Evolutionary conservation across 108 stramenopile species (phyloP).

Genomic region (Pseudonitzschia pungens): DNA sequence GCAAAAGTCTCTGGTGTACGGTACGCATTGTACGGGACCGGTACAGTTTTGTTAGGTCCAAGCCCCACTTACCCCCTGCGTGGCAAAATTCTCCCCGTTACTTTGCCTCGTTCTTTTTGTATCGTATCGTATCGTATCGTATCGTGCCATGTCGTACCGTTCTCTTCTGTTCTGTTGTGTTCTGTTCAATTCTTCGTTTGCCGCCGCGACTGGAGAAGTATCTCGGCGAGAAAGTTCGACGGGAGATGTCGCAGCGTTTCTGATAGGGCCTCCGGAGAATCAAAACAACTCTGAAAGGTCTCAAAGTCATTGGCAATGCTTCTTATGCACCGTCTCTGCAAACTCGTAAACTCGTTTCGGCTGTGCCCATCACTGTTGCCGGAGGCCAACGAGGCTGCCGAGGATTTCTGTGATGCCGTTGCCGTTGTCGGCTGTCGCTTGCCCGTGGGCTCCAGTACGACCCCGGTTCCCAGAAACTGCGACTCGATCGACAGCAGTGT

Average conservation of each 20-base stretch:
- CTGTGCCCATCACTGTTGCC: background rate
- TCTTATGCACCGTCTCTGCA: slow-evolving; percentile 33
- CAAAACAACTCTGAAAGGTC: slow-evolving; percentile 27
- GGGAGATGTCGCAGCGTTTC: slow-evolving; percentile 23
- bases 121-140: too few species aligned
- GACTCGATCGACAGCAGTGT: slow-evolving; percentile 27
- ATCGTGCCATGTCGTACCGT: too few species aligned
- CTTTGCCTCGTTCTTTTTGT: too few species aligned
- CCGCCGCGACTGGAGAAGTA: slow-evolving; percentile 12
- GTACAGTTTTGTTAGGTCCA: too few species aligned
- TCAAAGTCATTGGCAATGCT: slow-evolving; percentile 33
- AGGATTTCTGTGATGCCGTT: background rate
- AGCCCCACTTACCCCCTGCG: too few species aligned
- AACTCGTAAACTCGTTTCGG: slow-evolving; percentile 17
- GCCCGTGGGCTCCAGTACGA: background rate
- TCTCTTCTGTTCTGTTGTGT: too few species aligned
- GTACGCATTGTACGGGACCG: too few species aligned
- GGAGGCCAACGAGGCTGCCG: too few species aligned
- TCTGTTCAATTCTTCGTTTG: too few species aligned
- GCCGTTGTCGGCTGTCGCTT: background rate
- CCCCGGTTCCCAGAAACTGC: slow-evolving; percentile 13
- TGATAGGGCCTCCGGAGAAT: slow-evolving; percentile 17
- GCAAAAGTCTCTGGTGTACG: too few species aligned
- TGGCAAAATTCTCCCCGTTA: too few species aligned
- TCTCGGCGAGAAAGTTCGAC: slow-evolving; percentile 33